Conservation (phyloP, 768 basidiomycete genomes). For the Russula sp. region DNA sequence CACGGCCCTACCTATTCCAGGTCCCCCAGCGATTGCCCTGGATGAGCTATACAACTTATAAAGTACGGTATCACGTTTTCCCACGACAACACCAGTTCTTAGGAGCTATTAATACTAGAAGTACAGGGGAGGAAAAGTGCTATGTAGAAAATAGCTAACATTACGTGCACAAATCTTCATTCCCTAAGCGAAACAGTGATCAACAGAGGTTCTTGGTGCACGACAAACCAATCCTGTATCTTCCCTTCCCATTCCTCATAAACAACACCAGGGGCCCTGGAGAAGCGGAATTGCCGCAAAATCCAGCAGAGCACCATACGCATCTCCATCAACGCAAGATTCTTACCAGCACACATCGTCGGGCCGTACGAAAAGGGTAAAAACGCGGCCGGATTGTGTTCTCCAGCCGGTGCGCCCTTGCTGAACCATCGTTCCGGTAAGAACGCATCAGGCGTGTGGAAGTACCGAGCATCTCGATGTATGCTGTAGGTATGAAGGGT, state of each 20-base stretch:
- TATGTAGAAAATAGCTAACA: no score
- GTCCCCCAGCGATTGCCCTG: no score
- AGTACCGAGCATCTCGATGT: conserved; percentile 24
- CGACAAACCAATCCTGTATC: not conserved
- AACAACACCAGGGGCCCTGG: not conserved
- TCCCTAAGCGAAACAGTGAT: conserved; percentile 2
- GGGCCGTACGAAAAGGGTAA: conserved; percentile 46
- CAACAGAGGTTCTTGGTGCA: conserved; percentile 14
- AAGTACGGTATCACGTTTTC: no score
- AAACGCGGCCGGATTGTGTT: conserved; percentile 38
- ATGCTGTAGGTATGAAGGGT: conserved; percentile 26
- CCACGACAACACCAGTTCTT: no score
- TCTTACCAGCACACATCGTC: conserved; percentile 44
- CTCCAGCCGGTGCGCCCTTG: conserved; percentile 15
- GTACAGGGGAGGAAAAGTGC: no score
- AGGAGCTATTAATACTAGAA: no score
- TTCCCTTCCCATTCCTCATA: not conserved
- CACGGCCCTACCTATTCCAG: no score
- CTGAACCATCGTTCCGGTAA: conserved; percentile 24
- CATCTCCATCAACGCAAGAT: conserved; percentile 44
- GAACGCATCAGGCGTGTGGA: conserved; percentile 20
- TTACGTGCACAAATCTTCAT: not conserved
- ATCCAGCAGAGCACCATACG: conserved; percentile 41
- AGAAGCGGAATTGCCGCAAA: conserved; percentile 39
- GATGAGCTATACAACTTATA: no score